Conservation (phyloP, 2,329 filamentous ascomycete genomes). For the Fusarium irregulare region DNA sequence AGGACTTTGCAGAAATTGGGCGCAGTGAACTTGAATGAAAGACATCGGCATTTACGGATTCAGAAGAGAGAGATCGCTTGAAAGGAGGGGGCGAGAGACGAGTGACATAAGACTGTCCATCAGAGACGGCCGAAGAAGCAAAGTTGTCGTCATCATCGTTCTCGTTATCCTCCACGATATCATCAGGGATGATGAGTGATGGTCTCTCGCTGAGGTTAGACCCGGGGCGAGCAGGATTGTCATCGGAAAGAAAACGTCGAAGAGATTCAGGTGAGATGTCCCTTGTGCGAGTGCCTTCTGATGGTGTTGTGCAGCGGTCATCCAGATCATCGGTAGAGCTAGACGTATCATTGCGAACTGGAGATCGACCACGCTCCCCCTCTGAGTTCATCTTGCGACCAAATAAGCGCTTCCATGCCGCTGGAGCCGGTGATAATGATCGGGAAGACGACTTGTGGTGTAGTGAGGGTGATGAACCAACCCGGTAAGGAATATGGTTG, state of each 20-base stretch:
- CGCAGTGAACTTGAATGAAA: conserved; percentile 44
- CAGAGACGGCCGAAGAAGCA: conserved; percentile 62
- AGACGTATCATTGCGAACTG: conserved; percentile 42
- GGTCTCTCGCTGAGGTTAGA: conserved; percentile 48
- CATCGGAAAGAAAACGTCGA: conserved; percentile 63
- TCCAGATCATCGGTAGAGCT: conserved; percentile 22
- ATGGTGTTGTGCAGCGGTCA: conserved; percentile 43
- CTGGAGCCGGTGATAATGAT: conserved; percentile 61
- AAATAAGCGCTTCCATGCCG: conserved; percentile 64
- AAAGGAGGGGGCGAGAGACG: conserved; percentile 66
- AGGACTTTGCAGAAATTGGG: conserved; percentile 38
- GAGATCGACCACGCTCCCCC: conserved; percentile 50
- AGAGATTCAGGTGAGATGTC: conserved; percentile 68
- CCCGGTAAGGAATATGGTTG: conserved; percentile 41
- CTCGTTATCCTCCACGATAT: conserved; percentile 55
- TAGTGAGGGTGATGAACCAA: conserved; percentile 49
- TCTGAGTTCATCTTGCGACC: conserved; percentile 55
- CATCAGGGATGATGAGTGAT: conserved; percentile 51
- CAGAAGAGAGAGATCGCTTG: conserved; percentile 52
- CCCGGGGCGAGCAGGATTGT: conserved; percentile 47
- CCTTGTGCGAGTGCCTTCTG: conserved; percentile 58
- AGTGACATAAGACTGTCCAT: conserved; percentile 58
- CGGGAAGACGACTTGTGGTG: conserved; percentile 56
- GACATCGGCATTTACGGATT: conserved; percentile 42
- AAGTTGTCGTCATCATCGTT: conserved; percentile 72